phyloP scores from a whole-genome alignment of 495 filamentous ascomycete genomes.

The Neurospora tetrasperma region DNA sequence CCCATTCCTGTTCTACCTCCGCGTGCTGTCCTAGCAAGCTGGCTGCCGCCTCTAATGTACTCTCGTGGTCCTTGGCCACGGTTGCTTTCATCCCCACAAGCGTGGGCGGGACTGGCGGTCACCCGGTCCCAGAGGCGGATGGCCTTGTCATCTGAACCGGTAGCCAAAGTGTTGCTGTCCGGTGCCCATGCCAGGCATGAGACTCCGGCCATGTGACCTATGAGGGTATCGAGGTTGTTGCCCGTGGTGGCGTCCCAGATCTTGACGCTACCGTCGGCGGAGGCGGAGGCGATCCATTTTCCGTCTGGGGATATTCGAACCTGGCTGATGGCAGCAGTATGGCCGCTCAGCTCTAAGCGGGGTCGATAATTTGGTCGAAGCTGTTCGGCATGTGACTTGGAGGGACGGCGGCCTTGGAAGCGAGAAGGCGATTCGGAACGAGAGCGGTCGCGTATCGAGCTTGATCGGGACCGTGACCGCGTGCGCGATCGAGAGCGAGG shows the following conservation, averaged over 20 bases:
- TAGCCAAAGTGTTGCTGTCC: conserved; percentile 74
- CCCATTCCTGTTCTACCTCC: conserved; percentile 25
- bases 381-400: conserved; percentile 5
- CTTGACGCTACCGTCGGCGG: conserved; percentile 79
- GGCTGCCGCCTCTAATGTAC: not conserved
- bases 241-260: conserved; percentile 81
- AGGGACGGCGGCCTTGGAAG: conserved; percentile 6
- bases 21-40: conserved; percentile 6
- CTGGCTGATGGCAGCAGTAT: conserved; percentile 67
- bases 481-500: conserved; percentile 23
- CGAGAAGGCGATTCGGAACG: conserved; percentile 12
- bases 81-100: conserved; percentile 8
- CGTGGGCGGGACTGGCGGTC: conserved; percentile 55
- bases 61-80: not conserved
- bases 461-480: conserved; percentile 17
- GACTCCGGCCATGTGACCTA: conserved; percentile 86
- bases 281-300: conserved; percentile 78
- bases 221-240: conserved; percentile 71
- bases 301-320: conserved; percentile 88
- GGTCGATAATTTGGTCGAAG: conserved; percentile 28
- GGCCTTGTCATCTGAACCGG: conserved; percentile 90
- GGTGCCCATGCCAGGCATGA: conserved; percentile 87
- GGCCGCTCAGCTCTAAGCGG: conserved; percentile 49
- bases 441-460: conserved; percentile 12
- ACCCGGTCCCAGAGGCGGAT: conserved; percentile 86